Conservation (phyloP, 495 filamentous ascomycete species). For the Aspergillus sclerotioniger region DNA sequence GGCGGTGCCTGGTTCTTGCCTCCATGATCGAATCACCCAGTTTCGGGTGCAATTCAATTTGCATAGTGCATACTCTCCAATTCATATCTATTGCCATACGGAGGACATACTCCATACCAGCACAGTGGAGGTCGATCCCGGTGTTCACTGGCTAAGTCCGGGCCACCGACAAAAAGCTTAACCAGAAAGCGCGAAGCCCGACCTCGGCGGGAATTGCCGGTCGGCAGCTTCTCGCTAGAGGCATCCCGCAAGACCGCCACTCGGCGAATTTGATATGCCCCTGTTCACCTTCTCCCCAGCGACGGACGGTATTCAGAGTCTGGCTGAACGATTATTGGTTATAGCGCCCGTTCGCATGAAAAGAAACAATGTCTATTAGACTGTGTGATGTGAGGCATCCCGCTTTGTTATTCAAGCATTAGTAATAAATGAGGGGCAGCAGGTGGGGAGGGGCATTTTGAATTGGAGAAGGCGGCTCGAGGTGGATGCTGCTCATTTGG, state of each 20-base stretch:
- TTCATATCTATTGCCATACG: too few species aligned
- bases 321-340: background rate
- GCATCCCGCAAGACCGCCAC: background rate
- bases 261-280: background rate
- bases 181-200: background rate
- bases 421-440: conserved; percentile 1
- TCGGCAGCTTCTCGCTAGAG: background rate
- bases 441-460: background rate
- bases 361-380: background rate
- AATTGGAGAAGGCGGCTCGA: background rate
- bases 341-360: background rate
- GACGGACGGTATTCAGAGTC: background rate
- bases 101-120: too few species aligned
- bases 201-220: background rate
- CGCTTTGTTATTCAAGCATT: background rate
- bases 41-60: too few species aligned
- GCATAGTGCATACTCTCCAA: too few species aligned
- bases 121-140: background rate
- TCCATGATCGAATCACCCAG: background rate
- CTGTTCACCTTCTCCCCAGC: background rate
- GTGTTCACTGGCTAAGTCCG: background rate
- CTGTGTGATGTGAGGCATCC: background rate
- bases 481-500: background rate
- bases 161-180: conserved; percentile 1
- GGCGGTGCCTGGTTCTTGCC: too few species aligned